These are phyloP conservation scores for Irpex sp. DNA, from an alignment of 1,284 basidiomycete genomes.

Conservation along the genomic window DNA sequence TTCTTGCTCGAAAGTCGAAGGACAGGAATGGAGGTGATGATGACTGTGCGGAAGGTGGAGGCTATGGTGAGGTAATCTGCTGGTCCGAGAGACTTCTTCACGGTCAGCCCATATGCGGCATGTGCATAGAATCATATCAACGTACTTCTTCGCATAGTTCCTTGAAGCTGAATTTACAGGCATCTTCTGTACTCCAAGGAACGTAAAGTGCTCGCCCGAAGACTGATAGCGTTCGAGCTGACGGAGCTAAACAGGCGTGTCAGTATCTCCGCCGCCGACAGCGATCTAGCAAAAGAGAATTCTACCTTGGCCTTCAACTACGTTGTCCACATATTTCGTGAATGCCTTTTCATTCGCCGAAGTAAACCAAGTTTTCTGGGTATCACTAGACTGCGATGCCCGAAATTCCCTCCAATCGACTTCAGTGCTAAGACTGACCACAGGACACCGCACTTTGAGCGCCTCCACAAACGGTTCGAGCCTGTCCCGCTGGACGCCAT, in stretches of 20 bases:
- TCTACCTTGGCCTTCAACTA: background rate
- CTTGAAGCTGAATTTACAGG: constrained; percentile 53
- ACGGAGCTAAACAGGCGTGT: background rate
- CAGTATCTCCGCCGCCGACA: background rate
- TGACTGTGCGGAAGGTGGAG: constrained; percentile 53
- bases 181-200: constrained; percentile 41
- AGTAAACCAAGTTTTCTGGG: constrained; percentile 33
- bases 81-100: constrained; percentile 50
- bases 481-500: constrained; percentile 63
- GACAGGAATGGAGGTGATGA: constrained; percentile 57
- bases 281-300: background rate
- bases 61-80: constrained; percentile 71
- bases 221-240: constrained; percentile 19
- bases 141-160: constrained; percentile 59
- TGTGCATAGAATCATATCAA: background rate
- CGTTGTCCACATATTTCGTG: constrained; percentile 12
- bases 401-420: constrained; percentile 36
- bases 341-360: constrained; percentile 24
- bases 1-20: constrained; percentile 61
- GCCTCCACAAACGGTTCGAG: constrained; percentile 64
- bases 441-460: constrained; percentile 59
- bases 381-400: constrained; percentile 12
- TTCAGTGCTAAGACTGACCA: constrained; percentile 49
- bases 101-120: background rate
- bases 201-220: constrained; percentile 49